Evolutionary conservation across 2,329 filamentous ascomycete species (phyloP), one percentile per base, ranked within the genome.

Genomic region (Cladorrhinum sp.): DNA sequence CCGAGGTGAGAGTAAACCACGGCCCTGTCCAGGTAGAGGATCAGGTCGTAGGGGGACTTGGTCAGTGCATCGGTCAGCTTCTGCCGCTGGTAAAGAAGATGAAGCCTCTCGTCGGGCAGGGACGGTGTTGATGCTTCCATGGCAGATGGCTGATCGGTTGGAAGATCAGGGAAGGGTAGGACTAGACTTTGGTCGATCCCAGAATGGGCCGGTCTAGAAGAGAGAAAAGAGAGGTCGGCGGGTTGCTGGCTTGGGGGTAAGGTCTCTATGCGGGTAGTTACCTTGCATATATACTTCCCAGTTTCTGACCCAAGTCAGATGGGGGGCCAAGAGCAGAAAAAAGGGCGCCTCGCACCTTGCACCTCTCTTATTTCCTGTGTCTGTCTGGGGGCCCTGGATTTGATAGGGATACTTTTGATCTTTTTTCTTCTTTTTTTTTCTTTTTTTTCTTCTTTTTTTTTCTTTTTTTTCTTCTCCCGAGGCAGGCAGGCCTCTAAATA

Each of bases 1-100:
- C 86, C 91, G 51, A 97, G 81, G 50, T 85, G 79, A 16, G 86
- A 83, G 73, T 97, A 86, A 48, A 89, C 79, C 32, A 83, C 77
- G 23, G 91, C 91, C 29, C 93, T 85, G 64, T 88, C 82, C 58
- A 90, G 78, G 65, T 87, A 88, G 7, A 88, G 77, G 58, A 89
- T 78, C 36, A 86, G 73, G 67, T 89, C 85, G 69, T 87, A 88
- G 1, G 85, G 81, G 3, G 76, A 72, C 7, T 75, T 76, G 9
- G 73, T 71, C 18, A 89, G 76, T 0, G 77, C 74, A 16, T 85
- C 74, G 0, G 87, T 90, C 62, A 87, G 74, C 63, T 79, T 75
- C 50, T 81, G 76, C 55, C 87, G 85, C 59, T 79, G 78, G 53
- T 77, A 75, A 55, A 88, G 76, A 62, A 86, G 77, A 58, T 74